Evolutionary conservation across 2,329 filamentous ascomycete species (phyloP), one percentile per base, ranked within the genome.

Genomic region (Ascomycota sp.): DNA sequence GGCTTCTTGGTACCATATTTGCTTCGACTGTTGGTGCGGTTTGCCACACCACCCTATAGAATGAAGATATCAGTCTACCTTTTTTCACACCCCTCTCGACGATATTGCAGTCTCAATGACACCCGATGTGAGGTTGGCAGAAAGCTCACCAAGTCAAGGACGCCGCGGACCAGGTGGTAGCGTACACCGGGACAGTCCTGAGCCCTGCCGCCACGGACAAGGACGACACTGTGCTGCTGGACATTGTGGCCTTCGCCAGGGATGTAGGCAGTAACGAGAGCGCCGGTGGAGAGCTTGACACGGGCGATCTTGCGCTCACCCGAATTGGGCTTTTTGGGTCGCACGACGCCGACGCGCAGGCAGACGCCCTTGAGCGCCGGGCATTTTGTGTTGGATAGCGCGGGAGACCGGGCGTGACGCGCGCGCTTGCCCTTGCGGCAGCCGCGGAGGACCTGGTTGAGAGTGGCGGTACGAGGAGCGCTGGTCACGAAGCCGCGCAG

Each of bases 1-100:
- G 89, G 86, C 63, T 94, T 95, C 74, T 98, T 98, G 29, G 89
- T 92, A 36, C 89, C 89, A 50, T 93, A 98, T 58, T 98, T 98
- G 46, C 83, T 94, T 45, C 89, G 68, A 52, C 79, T 82, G 15
- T 75, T 80, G 45, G 77, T 68, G 42, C 89, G 67, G 51, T 73
- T 89, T 15, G 73, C 75, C 39, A 98, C 89, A 62, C 89, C 89
- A 47, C 82, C 82, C 86, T 94, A 13, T 15, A 19, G 23, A 11
- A n/a, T n/a, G n/a, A n/a, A n/a, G n/a, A n/a, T n/a, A n/a, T n/a
- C n/a, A n/a, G n/a, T n/a, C n/a, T n/a, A n/a, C n/a, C n/a, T n/a
- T n/a, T n/a, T n/a, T n/a, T n/a, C n/a, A n/a, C n/a, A n/a, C n/a
- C n/a, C n/a, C n/a, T n/a, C n/a, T n/a, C n/a, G n/a, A n/a, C n/a